These are phyloP conservation scores for Penicillium turbatum DNA, from an alignment of 495 filamentous ascomycete genomes.

Conservation along the genomic window DNA sequence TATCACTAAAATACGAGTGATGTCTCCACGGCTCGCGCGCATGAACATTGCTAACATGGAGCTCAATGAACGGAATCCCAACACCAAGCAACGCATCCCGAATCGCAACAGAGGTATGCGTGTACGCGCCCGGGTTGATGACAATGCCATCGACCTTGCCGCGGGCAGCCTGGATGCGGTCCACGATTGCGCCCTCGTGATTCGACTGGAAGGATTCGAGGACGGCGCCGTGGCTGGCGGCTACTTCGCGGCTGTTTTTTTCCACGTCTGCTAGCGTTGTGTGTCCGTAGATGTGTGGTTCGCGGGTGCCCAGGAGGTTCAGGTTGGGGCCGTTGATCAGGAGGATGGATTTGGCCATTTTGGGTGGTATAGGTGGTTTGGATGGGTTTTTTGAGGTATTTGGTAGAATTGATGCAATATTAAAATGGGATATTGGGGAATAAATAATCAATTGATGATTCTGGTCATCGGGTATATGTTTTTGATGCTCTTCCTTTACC, in stretches of 20 bases:
- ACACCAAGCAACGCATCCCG: conserved; percentile 64
- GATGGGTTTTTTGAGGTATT: background rate
- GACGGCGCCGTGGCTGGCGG: conserved; percentile 33
- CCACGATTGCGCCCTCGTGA: conserved; percentile 61
- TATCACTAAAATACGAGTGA: conserved; percentile 66
- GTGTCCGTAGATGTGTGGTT: conserved; percentile 65
- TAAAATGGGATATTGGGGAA: background rate
- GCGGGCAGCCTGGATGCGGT: conserved; percentile 55
- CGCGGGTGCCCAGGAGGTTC: conserved; percentile 70
- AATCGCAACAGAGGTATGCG: conserved; percentile 64
- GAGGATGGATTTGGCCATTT: conserved; percentile 55
- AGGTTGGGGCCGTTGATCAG: conserved; percentile 78
- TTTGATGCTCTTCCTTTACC: background rate
- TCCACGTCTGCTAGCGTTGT: conserved; percentile 60
- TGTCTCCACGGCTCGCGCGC: conserved; percentile 58
- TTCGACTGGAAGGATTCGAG: conserved; percentile 60
- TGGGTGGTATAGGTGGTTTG: background rate
- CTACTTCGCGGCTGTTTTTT: conserved; percentile 37
- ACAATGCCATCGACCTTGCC: conserved; percentile 55
- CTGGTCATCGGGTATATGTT: background rate
- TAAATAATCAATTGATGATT: too few species aligned
- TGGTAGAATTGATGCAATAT: background rate
- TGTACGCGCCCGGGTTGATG: conserved; percentile 67
- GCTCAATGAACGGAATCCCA: conserved; percentile 63
- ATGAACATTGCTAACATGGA: conserved; percentile 68